These are phyloP conservation scores for Thalassiosira livingstoniorum DNA, from an alignment of 352 stramenopile species.

Conservation along the genomic window DNA sequence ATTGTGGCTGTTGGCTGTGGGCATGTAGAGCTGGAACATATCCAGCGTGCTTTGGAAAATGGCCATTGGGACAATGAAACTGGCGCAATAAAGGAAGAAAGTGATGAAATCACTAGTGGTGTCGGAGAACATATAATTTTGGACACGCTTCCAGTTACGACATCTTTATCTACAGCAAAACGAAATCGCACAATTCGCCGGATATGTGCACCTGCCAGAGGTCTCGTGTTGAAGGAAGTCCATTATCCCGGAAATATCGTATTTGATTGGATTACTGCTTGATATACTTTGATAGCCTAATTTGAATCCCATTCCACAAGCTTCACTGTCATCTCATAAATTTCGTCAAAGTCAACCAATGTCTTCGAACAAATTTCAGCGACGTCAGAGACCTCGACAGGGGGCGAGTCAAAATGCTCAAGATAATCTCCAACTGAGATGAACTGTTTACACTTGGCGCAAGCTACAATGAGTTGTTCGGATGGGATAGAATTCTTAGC, in stretches of 20 bases:
- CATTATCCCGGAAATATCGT: slow-evolving; percentile 38
- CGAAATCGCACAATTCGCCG: slow-evolving; percentile 14
- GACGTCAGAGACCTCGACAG: too few relatives aligned
- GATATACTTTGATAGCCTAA: neutral
- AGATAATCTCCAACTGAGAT: neutral
- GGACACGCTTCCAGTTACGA: neutral
- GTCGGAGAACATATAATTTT: neutral
- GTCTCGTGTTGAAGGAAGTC: slow-evolving; percentile 52
- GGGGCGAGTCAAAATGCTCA: neutral
- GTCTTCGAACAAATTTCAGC: too few relatives aligned
- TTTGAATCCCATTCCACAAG: neutral
- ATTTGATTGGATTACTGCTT: slow-evolving; percentile 56
- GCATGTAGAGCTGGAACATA: slow-evolving; percentile 58
- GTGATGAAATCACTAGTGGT: neutral
- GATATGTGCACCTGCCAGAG: slow-evolving; percentile 63
- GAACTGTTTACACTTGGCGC: neutral
- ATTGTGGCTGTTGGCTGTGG: slow-evolving; percentile 70
- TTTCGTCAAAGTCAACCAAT: neutral
- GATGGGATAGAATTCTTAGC: neutral
- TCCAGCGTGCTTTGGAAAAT: slow-evolving; percentile 56
- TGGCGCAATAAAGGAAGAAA: neutral
- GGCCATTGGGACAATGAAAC: slow-evolving; percentile 18
- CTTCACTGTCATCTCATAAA: neutral
- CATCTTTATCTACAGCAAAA: neutral
- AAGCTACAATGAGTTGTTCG: neutral